phyloP scores from a whole-genome alignment of 306 rosid species.

The Calophaca sinica region DNA sequence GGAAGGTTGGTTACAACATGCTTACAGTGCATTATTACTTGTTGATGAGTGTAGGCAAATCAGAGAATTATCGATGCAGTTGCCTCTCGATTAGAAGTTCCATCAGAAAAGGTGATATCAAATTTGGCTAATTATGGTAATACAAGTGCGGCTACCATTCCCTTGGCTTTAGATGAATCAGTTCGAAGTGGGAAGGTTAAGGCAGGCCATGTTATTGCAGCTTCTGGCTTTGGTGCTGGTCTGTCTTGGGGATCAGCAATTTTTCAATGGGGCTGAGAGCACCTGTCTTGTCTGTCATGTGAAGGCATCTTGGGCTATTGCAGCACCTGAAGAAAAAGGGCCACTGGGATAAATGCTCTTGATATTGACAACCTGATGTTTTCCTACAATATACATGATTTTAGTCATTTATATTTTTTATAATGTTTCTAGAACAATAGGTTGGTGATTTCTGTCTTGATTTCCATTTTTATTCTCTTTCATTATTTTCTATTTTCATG shows the following conservation, averaged over 20 bases:
- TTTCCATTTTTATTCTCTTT: too few relatives aligned
- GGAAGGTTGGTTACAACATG: neutral
- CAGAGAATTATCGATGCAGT: conserved; percentile 91
- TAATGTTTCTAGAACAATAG: too few relatives aligned
- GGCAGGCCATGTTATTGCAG: conserved; percentile 80
- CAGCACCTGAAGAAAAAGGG: too few relatives aligned
- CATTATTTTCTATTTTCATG: too few relatives aligned
- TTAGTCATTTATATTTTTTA: too few relatives aligned
- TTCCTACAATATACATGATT: too few relatives aligned
- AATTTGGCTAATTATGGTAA: conserved; percentile 91
- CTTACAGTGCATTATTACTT: conserved; percentile 15
- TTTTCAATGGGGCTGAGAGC: conserved; percentile 67
- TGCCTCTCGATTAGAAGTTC: conserved; percentile 74
- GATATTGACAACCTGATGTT: too few relatives aligned
- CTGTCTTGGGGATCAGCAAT: conserved; percentile 90
- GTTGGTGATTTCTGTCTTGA: too few relatives aligned
- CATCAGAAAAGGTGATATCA: conserved; percentile 82
- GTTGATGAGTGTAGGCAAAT: conserved; percentile 71
- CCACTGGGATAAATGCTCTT: too few relatives aligned
- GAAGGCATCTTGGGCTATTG: too few relatives aligned
- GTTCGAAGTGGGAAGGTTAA: conserved; percentile 80
- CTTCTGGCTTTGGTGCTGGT: conserved; percentile 95
- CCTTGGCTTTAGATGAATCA: conserved; percentile 91
- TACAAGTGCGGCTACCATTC: conserved; percentile 93
- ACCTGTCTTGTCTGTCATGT: too few relatives aligned